A percentile compares a stretch with the other conserved stretches of the same genome.
phyloP scores from a whole-genome alignment of 2,329 filamentous ascomycete species.

The Gnomoniopsis smithogilvyi region DNA sequence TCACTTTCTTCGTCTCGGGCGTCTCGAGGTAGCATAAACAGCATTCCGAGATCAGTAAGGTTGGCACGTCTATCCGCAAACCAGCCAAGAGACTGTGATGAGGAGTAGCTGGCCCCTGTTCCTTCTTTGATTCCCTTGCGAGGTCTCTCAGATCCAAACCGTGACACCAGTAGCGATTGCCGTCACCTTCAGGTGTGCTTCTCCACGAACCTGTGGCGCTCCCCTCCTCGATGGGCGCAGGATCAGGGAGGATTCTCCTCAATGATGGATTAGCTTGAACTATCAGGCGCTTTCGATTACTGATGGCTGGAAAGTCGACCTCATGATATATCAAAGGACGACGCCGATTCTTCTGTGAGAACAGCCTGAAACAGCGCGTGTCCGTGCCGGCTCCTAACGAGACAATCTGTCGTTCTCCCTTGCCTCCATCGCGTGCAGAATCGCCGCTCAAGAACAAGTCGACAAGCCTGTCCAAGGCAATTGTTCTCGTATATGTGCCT shows the following conservation, averaged over 20 bases:
- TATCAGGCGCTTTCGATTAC: conserved; percentile 59
- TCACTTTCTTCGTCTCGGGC: conserved; percentile 57
- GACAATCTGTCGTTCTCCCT: conserved; percentile 67
- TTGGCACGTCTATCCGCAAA: conserved; percentile 62
- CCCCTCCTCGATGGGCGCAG: conserved; percentile 17
- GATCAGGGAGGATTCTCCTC: conserved; percentile 34
- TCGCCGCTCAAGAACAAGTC: conserved; percentile 59
- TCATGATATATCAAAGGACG: conserved; percentile 75
- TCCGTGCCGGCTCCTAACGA: conserved; percentile 94
- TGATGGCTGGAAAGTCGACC: conserved; percentile 79
- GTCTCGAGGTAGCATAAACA: conserved; percentile 86
- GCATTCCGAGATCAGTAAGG: conserved; percentile 88
- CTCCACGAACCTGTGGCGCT: conserved; percentile 36
- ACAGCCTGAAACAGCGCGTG: conserved; percentile 78
- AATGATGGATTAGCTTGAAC: conserved; percentile 45
- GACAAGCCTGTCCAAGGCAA: conserved; percentile 76
- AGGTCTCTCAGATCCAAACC: conserved; percentile 69
- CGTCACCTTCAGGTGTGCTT: conserved; percentile 32
- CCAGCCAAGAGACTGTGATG: conserved; percentile 11
- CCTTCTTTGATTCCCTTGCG: conserved; percentile 19
- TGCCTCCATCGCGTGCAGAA: conserved; percentile 21
- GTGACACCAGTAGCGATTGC: conserved; percentile 53
- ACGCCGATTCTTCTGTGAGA: conserved; percentile 38
- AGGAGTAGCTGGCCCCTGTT: conserved; percentile 14
- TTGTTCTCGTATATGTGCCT: conserved; percentile 93